These are phyloP conservation scores for Viridothelium virens DNA, from an alignment of 495 filamentous ascomycete species.

Conservation along the genomic window DNA sequence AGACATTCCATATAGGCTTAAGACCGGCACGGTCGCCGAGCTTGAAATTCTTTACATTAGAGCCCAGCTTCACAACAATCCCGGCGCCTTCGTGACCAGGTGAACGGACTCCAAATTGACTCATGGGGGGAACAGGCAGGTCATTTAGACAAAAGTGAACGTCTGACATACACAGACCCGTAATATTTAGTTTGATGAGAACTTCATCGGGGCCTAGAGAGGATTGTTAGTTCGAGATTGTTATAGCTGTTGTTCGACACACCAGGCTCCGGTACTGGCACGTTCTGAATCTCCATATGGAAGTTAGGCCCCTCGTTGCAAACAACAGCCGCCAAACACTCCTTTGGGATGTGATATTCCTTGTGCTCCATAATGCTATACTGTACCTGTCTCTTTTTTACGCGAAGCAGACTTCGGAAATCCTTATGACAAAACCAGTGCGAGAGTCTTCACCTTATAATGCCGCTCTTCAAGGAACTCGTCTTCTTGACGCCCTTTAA, in stretches of 20 bases:
- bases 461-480: too few relatives aligned
- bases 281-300: conserved; percentile 43
- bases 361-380: background rate
- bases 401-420: background rate
- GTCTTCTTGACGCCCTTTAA: too few relatives aligned
- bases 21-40: conserved; percentile 53
- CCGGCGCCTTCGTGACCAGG: conserved; percentile 53
- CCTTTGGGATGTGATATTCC: conserved; percentile 40
- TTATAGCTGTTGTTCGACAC: conserved; percentile 13
- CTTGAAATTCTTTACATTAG: conserved; percentile 46
- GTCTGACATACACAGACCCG: conserved; percentile 37
- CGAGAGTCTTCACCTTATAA: too few relatives aligned
- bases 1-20: conserved; percentile 49
- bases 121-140: conserved; percentile 43
- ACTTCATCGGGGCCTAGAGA: conserved; percentile 33
- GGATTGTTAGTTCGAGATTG: background rate
- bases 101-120: conserved; percentile 40
- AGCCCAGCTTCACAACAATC: conserved; percentile 47
- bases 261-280: conserved; percentile 49
- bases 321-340: conserved; percentile 49
- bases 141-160: conserved; percentile 36
- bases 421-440: too few relatives aligned
- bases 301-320: conserved; percentile 49
- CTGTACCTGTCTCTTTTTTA: background rate
- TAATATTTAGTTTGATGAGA: conserved; percentile 36